Conservation (phyloP, 2,329 filamentous ascomycete genomes). For the Westerdykella ornata region DNA sequence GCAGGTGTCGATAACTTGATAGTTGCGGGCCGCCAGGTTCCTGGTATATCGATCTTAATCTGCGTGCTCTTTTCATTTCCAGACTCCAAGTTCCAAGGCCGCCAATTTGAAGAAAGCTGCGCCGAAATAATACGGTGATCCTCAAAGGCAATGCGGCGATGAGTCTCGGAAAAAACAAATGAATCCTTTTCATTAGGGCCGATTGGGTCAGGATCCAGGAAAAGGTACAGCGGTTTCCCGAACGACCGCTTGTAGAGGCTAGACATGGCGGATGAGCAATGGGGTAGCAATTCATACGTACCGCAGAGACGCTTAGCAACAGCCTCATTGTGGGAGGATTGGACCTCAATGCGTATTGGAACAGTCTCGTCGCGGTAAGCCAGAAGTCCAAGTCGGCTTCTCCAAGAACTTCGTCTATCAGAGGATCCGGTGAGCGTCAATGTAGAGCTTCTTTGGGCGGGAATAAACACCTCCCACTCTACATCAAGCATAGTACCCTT, state of each 20-base stretch:
- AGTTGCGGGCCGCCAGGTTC: conserved; percentile 8
- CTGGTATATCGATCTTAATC: conserved; percentile 6
- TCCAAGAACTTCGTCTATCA: conserved; percentile 30
- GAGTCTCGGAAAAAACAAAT: conserved; percentile 53
- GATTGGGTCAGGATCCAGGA: conserved; percentile 50
- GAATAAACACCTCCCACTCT: conserved; percentile 23
- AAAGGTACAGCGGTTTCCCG: conserved; percentile 46
- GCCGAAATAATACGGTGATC: conserved; percentile 44
- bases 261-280: conserved; percentile 53
- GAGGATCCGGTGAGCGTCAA: conserved; percentile 18
- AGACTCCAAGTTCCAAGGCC: conserved; percentile 21
- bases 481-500: conserved; percentile 9
- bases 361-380: conserved; percentile 40
- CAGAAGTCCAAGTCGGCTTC: conserved; percentile 31
- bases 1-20: conserved; percentile 4
- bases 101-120: conserved; percentile 35
- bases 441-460: neutral
- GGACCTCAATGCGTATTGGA: conserved; percentile 41
- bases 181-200: conserved; percentile 44
- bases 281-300: conserved; percentile 45
- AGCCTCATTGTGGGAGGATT: conserved; percentile 18
- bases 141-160: conserved; percentile 42
- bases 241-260: conserved; percentile 47
- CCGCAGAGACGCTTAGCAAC: conserved; percentile 41
- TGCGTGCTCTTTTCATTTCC: neutral